A percentile compares a stretch with the other conserved stretches of the same genome.
Evolutionary conservation across 306 rosid species (phyloP).

Genomic region (Malus domestica): DNA sequence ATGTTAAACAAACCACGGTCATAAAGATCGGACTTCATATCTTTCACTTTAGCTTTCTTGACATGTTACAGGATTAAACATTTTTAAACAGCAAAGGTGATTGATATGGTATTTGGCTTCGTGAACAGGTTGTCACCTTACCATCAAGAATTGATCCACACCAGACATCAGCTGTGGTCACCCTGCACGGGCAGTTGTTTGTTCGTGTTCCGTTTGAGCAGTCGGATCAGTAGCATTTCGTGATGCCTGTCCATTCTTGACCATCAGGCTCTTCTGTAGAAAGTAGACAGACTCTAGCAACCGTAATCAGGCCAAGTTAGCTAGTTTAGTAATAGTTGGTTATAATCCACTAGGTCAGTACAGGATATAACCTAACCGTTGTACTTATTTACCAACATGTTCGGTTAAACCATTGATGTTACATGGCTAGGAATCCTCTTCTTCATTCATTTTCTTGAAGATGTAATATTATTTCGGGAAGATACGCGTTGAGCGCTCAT

Average conservation of each 20-base stretch:
- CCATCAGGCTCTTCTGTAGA: neutral
- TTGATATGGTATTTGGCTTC: neutral
- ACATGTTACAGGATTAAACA: neutral
- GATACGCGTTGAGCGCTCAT: neutral
- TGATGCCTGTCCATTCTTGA: neutral
- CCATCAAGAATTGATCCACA: constrained; percentile 96
- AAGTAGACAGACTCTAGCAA: neutral
- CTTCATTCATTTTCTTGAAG: neutral
- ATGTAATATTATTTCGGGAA: neutral
- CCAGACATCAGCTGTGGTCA: constrained; percentile 95
- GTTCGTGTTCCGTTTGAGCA: constrained; percentile 92
- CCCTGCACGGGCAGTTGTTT: constrained; percentile 93
- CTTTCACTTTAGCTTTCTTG: neutral
- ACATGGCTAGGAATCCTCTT: neutral
- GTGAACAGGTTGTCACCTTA: constrained; percentile 66
- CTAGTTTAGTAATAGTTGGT: neutral
- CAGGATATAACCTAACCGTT: constrained; percentile 1
- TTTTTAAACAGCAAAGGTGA: neutral
- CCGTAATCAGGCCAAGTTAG: neutral
- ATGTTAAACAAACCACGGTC: neutral
- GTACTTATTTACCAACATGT: constrained; percentile 2
- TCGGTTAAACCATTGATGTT: neutral
- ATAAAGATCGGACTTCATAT: neutral
- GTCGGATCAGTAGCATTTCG: constrained; percentile 36
- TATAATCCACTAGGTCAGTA: neutral